A percentile compares a stretch with the other conserved stretches of the same genome.
These are phyloP conservation scores for Neonectria hederae DNA, from an alignment of 2,329 filamentous ascomycete species.

Conservation along the genomic window DNA sequence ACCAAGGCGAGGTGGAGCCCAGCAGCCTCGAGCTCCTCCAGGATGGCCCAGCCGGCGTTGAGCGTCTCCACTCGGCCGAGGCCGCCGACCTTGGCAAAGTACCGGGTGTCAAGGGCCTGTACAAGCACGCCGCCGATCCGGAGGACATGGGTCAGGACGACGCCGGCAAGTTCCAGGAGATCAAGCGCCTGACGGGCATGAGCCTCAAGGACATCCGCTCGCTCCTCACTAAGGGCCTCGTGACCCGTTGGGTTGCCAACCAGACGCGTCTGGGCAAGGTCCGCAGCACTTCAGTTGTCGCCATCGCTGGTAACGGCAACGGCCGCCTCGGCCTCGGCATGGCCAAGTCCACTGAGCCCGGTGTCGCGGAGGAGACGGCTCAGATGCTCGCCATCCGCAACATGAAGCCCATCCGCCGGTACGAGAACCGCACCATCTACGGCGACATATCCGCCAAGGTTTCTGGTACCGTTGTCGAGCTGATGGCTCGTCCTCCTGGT, in stretches of 20 bases:
- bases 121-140: conserved; percentile 59
- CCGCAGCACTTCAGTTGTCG: conserved; percentile 76
- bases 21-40: conserved; percentile 50
- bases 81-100: conserved; percentile 63
- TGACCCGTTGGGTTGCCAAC: conserved; percentile 80
- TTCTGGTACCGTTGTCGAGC: conserved; percentile 84
- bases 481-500: conserved; percentile 90
- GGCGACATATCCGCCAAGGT: conserved; percentile 86
- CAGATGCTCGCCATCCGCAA: conserved; percentile 85
- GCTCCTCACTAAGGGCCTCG: conserved; percentile 76
- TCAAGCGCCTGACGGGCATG: conserved; percentile 66
- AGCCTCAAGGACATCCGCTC: conserved; percentile 60
- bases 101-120: conserved; percentile 61
- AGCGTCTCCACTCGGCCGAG: conserved; percentile 53
- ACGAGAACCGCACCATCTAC: conserved; percentile 92
- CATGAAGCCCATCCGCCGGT: conserved; percentile 90
- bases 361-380: conserved; percentile 76
- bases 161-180: conserved; percentile 58
- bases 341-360: conserved; percentile 82
- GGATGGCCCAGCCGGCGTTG: conserved; percentile 48
- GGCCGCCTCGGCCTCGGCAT: conserved; percentile 89
- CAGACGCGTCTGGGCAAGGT: conserved; percentile 98
- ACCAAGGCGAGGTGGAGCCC: conserved; percentile 46
- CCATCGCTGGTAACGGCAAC: conserved; percentile 86
- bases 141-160: conserved; percentile 62